Base-by-base conservation (phyloP, 2,329 filamentous ascomycete genomes). In the Fusarium devonianum region DNA sequence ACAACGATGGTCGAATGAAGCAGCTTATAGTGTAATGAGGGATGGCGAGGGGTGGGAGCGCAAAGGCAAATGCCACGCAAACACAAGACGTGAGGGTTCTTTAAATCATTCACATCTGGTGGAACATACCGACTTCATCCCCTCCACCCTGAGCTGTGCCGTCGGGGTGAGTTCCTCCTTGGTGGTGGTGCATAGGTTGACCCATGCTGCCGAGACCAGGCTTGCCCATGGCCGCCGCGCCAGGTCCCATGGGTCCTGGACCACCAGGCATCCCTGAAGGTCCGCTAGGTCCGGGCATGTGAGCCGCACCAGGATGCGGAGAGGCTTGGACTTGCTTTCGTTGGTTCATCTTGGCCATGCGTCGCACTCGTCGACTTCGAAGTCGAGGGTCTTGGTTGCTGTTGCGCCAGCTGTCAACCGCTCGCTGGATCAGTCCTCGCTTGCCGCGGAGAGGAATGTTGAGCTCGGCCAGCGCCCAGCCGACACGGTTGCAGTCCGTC, bases 401-500 rank as follows among this genome's bases (percentile, higher is more conserved):
- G 78, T 99, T 99, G 56, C 94, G 84, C 94, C 94, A 97, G 77
- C 92, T 97, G 74, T 99, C 94, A 33, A 99, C 94, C 2, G 94
- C 94, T 59, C 94, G 84, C 77, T 99, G 94, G 63, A 99, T 99
- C 52, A 99, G 80, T 7, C 94, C 94, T 63, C 94, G 85, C 80
- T 97, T 97, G 62, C 93, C 93, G 57, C 93, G 86, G 51, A 97
- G 81, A 49, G 90, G 89, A 7, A 92, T 87, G 71, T 99, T 99
- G 43, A 99, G 77, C 68, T 97, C 89, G 3, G 94, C 94, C 61
- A 99, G 76, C 10, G 93, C 93, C 94, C 94, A 99, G n/a, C 94
- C 94, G n/a, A 99, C 94, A 1, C 92, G 91, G 75, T 99, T 99
- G 81, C 94, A 99, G 75, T 99, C 94, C 12, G 91, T 97, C 78